Evolutionary conservation across 345 rosid genomes (phyloP).

Genomic region (Citrus cavaleriei): DNA sequence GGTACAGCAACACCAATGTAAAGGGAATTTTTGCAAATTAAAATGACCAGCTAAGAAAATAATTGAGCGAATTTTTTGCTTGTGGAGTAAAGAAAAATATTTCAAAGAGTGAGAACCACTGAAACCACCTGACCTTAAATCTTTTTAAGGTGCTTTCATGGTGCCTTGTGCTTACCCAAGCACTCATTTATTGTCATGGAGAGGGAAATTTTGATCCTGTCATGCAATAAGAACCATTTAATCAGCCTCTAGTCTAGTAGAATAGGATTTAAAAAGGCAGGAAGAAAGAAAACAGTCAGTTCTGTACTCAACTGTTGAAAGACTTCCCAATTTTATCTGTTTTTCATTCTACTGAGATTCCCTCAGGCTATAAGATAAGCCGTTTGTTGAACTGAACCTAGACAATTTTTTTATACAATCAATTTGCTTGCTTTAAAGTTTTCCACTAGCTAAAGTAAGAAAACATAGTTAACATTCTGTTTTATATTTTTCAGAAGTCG

Average conservation of each 20-base stretch:
- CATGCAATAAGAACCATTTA: not conserved
- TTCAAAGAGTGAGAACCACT: not conserved
- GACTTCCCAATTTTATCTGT: not conserved
- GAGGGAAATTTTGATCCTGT: not conserved
- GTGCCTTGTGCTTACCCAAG: too few species aligned
- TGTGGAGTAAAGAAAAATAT: not conserved
- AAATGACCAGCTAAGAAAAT: not conserved
- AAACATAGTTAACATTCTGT: not conserved
- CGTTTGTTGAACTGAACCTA: not conserved
- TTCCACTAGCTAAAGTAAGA: not conserved
- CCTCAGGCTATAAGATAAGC: not conserved
- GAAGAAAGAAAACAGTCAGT: not conserved
- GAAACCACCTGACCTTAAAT: not conserved
- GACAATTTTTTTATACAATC: too few species aligned
- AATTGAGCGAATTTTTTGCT: not conserved
- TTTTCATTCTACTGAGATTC: not conserved
- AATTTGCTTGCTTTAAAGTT: too few species aligned
- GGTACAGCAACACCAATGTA: not conserved
- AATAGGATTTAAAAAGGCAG: not conserved
- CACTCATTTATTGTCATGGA: not conserved
- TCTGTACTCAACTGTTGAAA: not conserved
- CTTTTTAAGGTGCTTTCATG: not conserved
- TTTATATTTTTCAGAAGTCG: slow-evolving; percentile 36
- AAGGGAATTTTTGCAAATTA: not conserved
- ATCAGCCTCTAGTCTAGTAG: not conserved